These are phyloP conservation scores for Balamuthia mandrillaris DNA, from an alignment of 208 protist species.

Conservation along the genomic window DNA sequence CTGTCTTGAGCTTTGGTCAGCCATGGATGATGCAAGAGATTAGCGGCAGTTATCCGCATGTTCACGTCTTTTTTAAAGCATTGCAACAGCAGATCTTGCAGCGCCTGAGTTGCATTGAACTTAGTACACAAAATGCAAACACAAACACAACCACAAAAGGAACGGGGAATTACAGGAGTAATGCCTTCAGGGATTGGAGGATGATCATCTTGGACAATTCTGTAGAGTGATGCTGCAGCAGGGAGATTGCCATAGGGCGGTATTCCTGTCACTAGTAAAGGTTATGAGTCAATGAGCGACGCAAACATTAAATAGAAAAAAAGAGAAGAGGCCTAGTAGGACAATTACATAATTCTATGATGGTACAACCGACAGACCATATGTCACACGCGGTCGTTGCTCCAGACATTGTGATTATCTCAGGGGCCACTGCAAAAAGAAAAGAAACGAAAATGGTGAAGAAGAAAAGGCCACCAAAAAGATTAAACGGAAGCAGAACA, in stretches of 20 bases:
- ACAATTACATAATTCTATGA: conserved; percentile 74
- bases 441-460: background rate
- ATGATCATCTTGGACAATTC: conserved; percentile 80
- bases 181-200: conserved; percentile 77
- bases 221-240: conserved; percentile 79
- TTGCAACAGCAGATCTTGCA: conserved; percentile 69
- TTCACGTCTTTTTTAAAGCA: conserved; percentile 76
- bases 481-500: background rate
- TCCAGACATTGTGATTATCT: conserved; percentile 83
- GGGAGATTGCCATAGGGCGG: conserved; percentile 86
- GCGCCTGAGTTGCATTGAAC: no score
- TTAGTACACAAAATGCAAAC: no score
- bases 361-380: conserved; percentile 80
- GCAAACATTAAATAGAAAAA: background rate
- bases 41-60: conserved; percentile 57
- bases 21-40: conserved; percentile 68
- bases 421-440: conserved; percentile 72
- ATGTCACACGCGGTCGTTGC: conserved; percentile 78
- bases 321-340: background rate
- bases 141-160: no score
- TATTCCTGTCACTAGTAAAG: conserved; percentile 52
- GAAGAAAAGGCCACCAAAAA: background rate
- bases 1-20: background rate
- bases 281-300: conserved; percentile 54
- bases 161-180: conserved; percentile 45